Conservation (phyloP, 495 filamentous ascomycete genomes). For the Penicillium cinerascens region DNA sequence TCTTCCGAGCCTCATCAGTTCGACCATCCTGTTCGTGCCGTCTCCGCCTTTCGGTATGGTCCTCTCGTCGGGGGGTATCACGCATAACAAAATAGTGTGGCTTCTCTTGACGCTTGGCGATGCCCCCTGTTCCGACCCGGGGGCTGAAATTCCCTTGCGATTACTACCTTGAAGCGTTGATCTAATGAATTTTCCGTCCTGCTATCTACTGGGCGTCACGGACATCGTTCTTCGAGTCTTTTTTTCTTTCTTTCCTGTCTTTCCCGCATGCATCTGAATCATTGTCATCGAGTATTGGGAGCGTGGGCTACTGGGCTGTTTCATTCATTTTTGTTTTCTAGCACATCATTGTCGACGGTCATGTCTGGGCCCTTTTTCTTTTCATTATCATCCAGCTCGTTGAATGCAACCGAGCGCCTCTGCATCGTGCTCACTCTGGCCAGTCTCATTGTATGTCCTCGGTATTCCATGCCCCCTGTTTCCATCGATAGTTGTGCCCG, state of each 20-base stretch:
- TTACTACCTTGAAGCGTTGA: conserved; percentile 14
- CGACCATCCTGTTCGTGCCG: background rate
- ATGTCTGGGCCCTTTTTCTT: conserved; percentile 17
- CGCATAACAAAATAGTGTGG: conserved; percentile 17
- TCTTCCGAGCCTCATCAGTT: background rate
- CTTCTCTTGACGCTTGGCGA: conserved; percentile 12
- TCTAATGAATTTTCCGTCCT: conserved; percentile 25
- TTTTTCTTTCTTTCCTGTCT: conserved; percentile 23
- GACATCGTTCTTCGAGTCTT: conserved; percentile 17
- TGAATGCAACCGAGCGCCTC: conserved; percentile 16
- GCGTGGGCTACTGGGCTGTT: conserved; percentile 28
- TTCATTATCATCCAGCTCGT: conserved; percentile 14
- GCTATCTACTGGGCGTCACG: conserved; percentile 12
- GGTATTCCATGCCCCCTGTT: background rate
- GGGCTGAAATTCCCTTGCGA: background rate
- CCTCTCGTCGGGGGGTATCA: background rate
- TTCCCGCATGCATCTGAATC: conserved; percentile 30
- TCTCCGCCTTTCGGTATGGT: conserved; percentile 6
- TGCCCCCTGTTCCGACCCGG: conserved; percentile 3
- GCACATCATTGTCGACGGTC: conserved; percentile 24
- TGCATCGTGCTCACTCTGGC: conserved; percentile 3
- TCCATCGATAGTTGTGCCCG: background rate
- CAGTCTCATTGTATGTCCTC: background rate
- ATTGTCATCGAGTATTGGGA: conserved; percentile 33
- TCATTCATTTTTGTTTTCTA: conserved; percentile 25